Percentiles rank a stretch among this genome's conserved stretches.
Evolutionary conservation across 768 basidiomycete genomes (phyloP).

Genomic region (Macrocybe gigantea): DNA sequence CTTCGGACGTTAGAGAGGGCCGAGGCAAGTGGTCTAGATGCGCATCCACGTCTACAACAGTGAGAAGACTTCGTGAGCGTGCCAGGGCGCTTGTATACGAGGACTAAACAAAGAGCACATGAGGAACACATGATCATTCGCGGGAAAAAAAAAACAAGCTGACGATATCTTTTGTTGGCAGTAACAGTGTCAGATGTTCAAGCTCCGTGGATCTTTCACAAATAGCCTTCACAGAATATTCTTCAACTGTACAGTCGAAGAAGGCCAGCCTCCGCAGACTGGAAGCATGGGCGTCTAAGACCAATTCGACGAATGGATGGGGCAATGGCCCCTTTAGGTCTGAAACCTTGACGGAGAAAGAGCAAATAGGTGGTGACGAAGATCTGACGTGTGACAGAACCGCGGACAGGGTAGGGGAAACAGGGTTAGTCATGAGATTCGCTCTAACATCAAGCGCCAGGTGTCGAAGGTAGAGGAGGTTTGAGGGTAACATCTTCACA

Average conservation of each 20-base stretch:
- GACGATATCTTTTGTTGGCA: slow-evolving; percentile 50
- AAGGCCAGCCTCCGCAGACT: slow-evolving; percentile 41
- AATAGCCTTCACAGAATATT: slow-evolving; percentile 33
- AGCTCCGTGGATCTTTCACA: slow-evolving; percentile 37
- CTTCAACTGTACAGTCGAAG: slow-evolving; percentile 36
- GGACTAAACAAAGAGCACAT: slow-evolving; percentile 11
- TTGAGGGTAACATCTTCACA: slow-evolving; percentile 18
- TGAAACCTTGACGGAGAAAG: slow-evolving; percentile 38
- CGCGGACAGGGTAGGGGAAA: slow-evolving; percentile 19
- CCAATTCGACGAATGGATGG: slow-evolving; percentile 32
- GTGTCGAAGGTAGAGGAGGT: slow-evolving; percentile 20
- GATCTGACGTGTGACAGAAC: slow-evolving; percentile 26
- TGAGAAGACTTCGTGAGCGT: slow-evolving; percentile 31
- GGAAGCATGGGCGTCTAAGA: slow-evolving; percentile 33
- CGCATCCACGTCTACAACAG: slow-evolving; percentile 38
- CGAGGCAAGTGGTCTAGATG: slow-evolving; percentile 36
- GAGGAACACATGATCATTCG: neutral
- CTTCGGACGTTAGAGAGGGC: slow-evolving; percentile 29
- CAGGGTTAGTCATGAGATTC: slow-evolving; percentile 17
- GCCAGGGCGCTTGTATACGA: slow-evolving; percentile 30
- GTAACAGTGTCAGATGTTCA: slow-evolving; percentile 41
- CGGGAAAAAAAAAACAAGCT: slow-evolving; percentile 8
- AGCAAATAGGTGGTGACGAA: slow-evolving; percentile 26
- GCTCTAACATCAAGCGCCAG: slow-evolving; percentile 17
- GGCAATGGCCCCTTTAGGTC: slow-evolving; percentile 26